These are phyloP conservation scores for Erysiphe pulchra DNA, from an alignment of 2,329 filamentous ascomycete species.

Conservation along the genomic window DNA sequence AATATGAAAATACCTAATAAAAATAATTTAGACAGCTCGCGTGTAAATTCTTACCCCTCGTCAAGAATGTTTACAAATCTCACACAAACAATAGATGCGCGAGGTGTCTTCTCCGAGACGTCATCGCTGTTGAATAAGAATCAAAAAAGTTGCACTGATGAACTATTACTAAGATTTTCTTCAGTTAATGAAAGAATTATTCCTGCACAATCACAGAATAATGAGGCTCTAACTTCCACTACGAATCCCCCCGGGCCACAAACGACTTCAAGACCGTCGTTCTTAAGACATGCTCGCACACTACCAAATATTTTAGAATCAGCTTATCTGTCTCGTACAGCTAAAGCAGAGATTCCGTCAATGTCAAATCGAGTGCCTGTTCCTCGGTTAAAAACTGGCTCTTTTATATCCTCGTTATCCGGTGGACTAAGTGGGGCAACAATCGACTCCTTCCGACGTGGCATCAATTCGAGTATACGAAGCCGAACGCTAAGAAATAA, in stretches of 20 bases:
- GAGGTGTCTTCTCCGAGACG: slow-evolving; percentile 3
- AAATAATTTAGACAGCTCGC: slow-evolving; percentile 10
- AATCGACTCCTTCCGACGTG: slow-evolving; percentile 35
- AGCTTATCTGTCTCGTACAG: slow-evolving; percentile 9
- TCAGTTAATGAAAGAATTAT: slow-evolving; percentile 7
- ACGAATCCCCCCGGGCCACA: slow-evolving; percentile 6
- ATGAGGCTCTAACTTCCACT: slow-evolving; percentile 9
- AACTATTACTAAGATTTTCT: slow-evolving; percentile 5
- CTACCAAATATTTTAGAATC: slow-evolving; percentile 11
- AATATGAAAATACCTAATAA: slow-evolving; percentile 8
- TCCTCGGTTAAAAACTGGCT: slow-evolving; percentile 26
- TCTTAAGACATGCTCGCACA: slow-evolving; percentile 9
- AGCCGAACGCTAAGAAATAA: slow-evolving; percentile 4
- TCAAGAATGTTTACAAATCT: slow-evolving; percentile 3
- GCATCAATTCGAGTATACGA: slow-evolving; percentile 19
- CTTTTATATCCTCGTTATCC: slow-evolving; percentile 32
- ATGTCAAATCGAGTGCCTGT: slow-evolving; percentile 21
- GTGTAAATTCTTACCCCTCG: slow-evolving; percentile 7
- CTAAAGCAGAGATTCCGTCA: slow-evolving; percentile 15
- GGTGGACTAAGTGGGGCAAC: slow-evolving; percentile 35
- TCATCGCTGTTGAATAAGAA: slow-evolving; percentile 10
- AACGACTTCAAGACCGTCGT: slow-evolving; percentile 8
- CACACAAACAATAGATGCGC: slow-evolving; percentile 2
- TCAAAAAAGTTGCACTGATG: slow-evolving; percentile 8
- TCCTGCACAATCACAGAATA: slow-evolving; percentile 10